Conservation (phyloP, 495 filamentous ascomycete species). For the Daldinia concentrica region DNA sequence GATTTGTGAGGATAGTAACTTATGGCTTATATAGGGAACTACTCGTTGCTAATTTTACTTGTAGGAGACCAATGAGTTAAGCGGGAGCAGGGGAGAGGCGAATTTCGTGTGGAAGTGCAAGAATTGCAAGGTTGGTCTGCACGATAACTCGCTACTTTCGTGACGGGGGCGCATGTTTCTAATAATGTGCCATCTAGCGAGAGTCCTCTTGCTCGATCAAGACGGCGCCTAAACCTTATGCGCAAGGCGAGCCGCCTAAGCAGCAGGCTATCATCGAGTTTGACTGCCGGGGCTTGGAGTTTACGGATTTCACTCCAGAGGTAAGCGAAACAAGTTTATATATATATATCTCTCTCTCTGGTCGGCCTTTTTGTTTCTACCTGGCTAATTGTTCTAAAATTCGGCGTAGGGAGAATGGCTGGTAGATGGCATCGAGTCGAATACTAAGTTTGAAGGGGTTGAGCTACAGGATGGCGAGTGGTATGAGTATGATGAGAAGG, state of each 20-base stretch:
- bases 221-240: constrained; percentile 73
- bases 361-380: too few species aligned
- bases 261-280: constrained; percentile 82
- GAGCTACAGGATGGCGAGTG: constrained; percentile 87
- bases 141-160: not conserved
- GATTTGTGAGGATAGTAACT: constrained; percentile 72
- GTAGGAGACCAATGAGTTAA: constrained; percentile 86
- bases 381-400: not conserved
- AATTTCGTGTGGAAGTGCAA: constrained; percentile 99
- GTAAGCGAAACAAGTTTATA: constrained; percentile 55
- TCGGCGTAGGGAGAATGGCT: constrained; percentile 82
- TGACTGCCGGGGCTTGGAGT: constrained; percentile 94
- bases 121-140: constrained; percentile 74
- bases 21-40: not conserved
- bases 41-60: not conserved
- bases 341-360: not conserved
- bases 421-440: constrained; percentile 80
- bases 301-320: constrained; percentile 87
- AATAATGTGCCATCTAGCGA: constrained; percentile 48
- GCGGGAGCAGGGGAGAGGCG: constrained; percentile 90
- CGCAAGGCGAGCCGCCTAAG: constrained; percentile 72
- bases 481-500: constrained; percentile 69
- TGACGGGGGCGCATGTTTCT: not conserved
- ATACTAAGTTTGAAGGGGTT: constrained; percentile 78
- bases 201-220: constrained; percentile 74